Evolutionary conservation across 2,329 filamentous ascomycete genomes (phyloP), one percentile per base, ranked within the genome.

Genomic region (Neonectria sp.): DNA sequence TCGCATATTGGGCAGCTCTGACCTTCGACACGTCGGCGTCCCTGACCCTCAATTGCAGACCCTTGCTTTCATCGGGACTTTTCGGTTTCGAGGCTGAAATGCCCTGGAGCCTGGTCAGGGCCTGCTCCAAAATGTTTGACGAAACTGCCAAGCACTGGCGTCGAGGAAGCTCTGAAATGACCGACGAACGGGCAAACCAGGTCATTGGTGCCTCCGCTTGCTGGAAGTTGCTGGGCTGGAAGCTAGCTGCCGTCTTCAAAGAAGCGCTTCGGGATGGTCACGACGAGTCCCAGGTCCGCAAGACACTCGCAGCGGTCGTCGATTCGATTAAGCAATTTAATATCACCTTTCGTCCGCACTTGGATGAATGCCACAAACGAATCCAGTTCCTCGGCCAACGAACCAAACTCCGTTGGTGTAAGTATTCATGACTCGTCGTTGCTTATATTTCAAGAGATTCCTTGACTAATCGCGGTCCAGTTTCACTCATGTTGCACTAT

Each of bases 11-110:
- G 82, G 80, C 80, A 0, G 82, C 82, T 3, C 61, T 84, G 8
- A 82, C 79, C 0, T 83, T 82, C 33, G 82, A 84, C 43, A 84
- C 82, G 0, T 83, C 81, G 0, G 79, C 79, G 0, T 82, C 82
- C 1, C 61, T 84, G 4, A 83, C 80, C 0, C 74, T 83, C n/a
- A 83, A 83, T 31, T 80, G 78, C 8, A 75, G 80, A 8, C 78
- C 82, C 0, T 65, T 82, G 1, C 76, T 83, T 3, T 82, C 81
- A 0, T 82, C 82, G 1, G 81, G 81, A 0, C 68, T 83, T 0
- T 79, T 78, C 40, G 77, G 78, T 0, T 79, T 78, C 21, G 75
- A 79, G 8, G 72, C 71, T 0, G 78, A 79, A 55, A 58, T 79
- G 0, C 73, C 75, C 0, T 79, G 78, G 78, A 69, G 72, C 1